phyloP scores from a whole-genome alignment of 163 green algal genomes.

The Smithsoniella earleae region DNA sequence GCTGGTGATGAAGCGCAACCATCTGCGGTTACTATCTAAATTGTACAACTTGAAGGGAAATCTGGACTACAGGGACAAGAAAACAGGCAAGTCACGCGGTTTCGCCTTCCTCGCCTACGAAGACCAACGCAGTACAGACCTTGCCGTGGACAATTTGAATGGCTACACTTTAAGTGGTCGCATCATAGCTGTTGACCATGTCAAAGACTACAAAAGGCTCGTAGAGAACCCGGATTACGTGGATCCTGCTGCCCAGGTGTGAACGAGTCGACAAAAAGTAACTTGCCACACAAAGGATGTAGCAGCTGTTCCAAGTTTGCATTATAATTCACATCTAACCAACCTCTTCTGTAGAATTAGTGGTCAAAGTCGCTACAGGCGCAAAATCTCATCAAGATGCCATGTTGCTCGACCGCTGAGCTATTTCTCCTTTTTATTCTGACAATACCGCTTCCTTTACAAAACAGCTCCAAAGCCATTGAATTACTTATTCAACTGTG shows the following conservation, averaged over 20 bases:
- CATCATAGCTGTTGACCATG: constrained; percentile 85
- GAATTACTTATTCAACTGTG: too few relatives aligned
- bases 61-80: constrained; percentile 36
- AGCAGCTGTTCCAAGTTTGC: neutral
- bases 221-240: constrained; percentile 50
- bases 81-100: constrained; percentile 72
- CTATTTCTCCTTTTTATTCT: too few relatives aligned
- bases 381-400: neutral
- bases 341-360: too few relatives aligned
- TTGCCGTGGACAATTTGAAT: constrained; percentile 96
- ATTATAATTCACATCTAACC: neutral
- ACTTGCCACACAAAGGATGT: neutral
- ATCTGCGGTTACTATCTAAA: too few relatives aligned
- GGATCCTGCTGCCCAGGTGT: neutral
- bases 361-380: neutral
- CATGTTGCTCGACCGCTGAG: too few relatives aligned
- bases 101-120: constrained; percentile 98
- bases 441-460: too few relatives aligned
- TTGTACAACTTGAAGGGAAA: neutral
- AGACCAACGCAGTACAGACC: constrained; percentile 89
- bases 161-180: constrained; percentile 71
- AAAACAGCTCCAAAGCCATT: too few relatives aligned
- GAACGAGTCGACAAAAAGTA: too few relatives aligned
- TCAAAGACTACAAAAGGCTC: constrained; percentile 85
- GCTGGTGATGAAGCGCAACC: neutral